Percentiles rank a stretch among this genome's conserved stretches.
Evolutionary conservation across 768 basidiomycete species (phyloP).

Genomic region (Lentinula guzmanii): DNA sequence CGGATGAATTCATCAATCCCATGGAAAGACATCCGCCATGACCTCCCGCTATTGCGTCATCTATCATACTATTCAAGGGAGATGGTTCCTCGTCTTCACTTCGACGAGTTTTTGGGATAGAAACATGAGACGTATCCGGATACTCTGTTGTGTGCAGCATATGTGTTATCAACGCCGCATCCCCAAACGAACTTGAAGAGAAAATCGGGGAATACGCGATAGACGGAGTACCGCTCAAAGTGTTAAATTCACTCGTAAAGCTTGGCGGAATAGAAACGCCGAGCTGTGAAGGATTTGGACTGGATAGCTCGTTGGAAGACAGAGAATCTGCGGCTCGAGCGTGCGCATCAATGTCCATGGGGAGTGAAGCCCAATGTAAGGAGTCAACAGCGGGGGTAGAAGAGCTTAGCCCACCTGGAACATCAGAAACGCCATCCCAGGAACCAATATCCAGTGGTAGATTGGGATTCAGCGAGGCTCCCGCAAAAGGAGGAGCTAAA

Average conservation of each 20-base stretch:
- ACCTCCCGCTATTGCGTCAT: conserved; percentile 8
- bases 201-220: conserved; percentile 22
- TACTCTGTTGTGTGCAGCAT: conserved; percentile 6
- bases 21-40: conserved; percentile 8
- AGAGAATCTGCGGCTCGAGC: background rate
- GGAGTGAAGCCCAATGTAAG: background rate
- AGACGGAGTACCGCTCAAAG: conserved; percentile 13
- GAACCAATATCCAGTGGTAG: conserved; percentile 5
- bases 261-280: conserved; percentile 14
- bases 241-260: background rate
- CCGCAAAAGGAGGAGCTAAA: conserved; percentile 4
- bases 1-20: conserved; percentile 8
- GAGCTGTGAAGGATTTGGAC: conserved; percentile 10
- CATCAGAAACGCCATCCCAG: conserved; percentile 6
- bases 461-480: background rate
- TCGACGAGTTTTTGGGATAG: background rate
- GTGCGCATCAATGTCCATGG: background rate
- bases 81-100: background rate
- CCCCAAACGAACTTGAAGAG: conserved; percentile 22
- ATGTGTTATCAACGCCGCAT: conserved; percentile 10
- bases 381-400: background rate
- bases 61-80: background rate
- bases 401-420: background rate
- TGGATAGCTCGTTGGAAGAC: background rate
- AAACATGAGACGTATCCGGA: background rate